phyloP scores from a whole-genome alignment of 202 grass and related monocot species.

The Schoenoplectus tabernaemontani region DNA sequence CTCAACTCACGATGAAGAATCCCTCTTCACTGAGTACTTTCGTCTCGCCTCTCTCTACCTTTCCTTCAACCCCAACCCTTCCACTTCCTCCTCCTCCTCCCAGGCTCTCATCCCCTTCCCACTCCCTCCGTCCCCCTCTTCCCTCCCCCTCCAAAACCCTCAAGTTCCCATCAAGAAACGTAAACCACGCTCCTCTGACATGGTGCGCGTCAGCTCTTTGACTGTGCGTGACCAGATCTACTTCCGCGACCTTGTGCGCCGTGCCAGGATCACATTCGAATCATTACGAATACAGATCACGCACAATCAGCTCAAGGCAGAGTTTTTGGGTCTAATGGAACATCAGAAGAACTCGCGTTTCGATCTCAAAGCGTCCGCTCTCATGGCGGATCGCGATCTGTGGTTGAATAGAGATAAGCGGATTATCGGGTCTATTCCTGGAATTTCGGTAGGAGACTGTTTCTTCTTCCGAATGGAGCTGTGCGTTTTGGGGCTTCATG shows the following conservation, averaged over 20 bases:
- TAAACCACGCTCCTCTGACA: slow-evolving; percentile 63
- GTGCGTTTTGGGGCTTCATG: slow-evolving; percentile 84
- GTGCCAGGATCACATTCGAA: slow-evolving; percentile 88
- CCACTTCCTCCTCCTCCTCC: background rate
- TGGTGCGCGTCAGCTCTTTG: slow-evolving; percentile 79
- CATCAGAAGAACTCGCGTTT: slow-evolving; percentile 44
- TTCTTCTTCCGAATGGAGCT: slow-evolving; percentile 97
- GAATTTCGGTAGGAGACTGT: slow-evolving; percentile 70
- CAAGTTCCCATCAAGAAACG: slow-evolving; percentile 50
- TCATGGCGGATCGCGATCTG: slow-evolving; percentile 77
- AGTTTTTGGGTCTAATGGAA: slow-evolving; percentile 37
- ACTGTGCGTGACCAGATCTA: slow-evolving; percentile 72
- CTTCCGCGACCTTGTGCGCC: slow-evolving; percentile 70
- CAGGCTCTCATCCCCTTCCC: slow-evolving; percentile 10
- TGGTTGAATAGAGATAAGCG: slow-evolving; percentile 92
- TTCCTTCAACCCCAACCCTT: background rate
- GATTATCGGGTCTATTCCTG: slow-evolving; percentile 78
- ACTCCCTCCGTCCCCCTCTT: slow-evolving; percentile 3
- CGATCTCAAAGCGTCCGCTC: slow-evolving; percentile 53
- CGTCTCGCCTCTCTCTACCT: slow-evolving; percentile 61
- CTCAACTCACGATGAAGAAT: slow-evolving; percentile 34
- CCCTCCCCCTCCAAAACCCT: background rate
- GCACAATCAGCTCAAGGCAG: slow-evolving; percentile 64
- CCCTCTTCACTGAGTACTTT: slow-evolving; percentile 66
- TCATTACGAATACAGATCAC: slow-evolving; percentile 54